These are phyloP conservation scores for Casuarina cunninghamiana DNA, from an alignment of 306 rosid genomes.

Conservation along the genomic window DNA sequence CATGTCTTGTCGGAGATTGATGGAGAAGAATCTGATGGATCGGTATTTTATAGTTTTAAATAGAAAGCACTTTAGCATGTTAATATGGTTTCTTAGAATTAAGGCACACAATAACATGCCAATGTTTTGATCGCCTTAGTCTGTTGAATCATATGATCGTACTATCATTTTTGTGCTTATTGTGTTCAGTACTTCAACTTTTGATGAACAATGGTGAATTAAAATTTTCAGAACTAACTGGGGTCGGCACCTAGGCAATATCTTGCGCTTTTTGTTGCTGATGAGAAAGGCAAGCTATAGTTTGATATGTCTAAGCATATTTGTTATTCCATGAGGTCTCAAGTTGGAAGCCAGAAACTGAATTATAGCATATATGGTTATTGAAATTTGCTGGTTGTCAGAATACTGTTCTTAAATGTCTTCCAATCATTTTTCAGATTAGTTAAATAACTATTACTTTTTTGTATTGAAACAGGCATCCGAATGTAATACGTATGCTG, in stretches of 20 bases:
- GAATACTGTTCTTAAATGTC: background rate
- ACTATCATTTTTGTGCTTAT: background rate
- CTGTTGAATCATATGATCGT: background rate
- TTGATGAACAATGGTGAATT: background rate
- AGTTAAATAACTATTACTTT: conserved; percentile 31
- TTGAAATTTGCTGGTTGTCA: background rate
- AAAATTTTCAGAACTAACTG: background rate
- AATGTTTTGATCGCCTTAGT: background rate
- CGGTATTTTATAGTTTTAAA: background rate
- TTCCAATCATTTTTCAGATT: background rate
- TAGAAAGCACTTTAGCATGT: background rate
- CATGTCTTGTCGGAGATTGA: background rate
- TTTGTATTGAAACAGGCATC: conserved; percentile 77
- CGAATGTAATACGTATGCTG: conserved; percentile 90
- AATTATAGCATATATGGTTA: background rate
- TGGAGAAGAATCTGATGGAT: background rate
- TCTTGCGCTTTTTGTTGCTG: background rate
- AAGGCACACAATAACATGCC: background rate
- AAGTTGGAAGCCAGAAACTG: background rate
- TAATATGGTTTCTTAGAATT: background rate
- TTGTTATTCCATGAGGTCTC: background rate
- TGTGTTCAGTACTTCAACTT: background rate
- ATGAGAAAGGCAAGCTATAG: background rate
- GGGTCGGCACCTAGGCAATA: background rate
- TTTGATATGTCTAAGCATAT: background rate